A percentile compares a stretch with the other conserved stretches of the same genome.
Evolutionary conservation across 176 grass and related monocot genomes (phyloP).

Genomic region (Hordeum marinum): DNA sequence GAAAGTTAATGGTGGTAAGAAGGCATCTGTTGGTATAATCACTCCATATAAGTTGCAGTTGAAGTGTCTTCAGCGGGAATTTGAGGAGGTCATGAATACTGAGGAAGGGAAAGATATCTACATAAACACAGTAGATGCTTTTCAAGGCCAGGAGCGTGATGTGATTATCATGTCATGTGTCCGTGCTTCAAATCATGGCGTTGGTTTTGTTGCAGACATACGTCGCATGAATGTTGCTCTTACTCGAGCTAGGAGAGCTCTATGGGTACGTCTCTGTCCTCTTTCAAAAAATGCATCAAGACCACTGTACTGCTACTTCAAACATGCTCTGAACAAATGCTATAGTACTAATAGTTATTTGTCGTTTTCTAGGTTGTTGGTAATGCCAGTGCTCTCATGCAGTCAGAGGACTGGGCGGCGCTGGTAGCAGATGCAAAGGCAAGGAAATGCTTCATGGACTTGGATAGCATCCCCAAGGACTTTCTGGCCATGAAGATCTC

Average conservation of each 20-base stretch:
- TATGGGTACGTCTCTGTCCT: conserved; percentile 58
- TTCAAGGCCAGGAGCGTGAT: conserved; percentile 98
- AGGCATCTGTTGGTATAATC: conserved; percentile 96
- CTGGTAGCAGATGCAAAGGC: conserved; percentile 83
- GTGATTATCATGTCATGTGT: conserved; percentile 99
- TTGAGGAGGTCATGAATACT: conserved; percentile 68
- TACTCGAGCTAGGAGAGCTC: conserved; percentile 86
- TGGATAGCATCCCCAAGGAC: conserved; percentile 89
- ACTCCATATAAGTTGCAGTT: conserved; percentile 98
- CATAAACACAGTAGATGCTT: conserved; percentile 99
- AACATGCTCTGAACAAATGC: background rate
- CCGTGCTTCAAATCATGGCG: conserved; percentile 89
- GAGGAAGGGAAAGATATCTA: conserved; percentile 99
- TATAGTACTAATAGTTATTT: conserved; percentile 16
- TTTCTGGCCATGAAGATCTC: conserved; percentile 53
- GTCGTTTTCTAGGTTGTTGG: conserved; percentile 71
- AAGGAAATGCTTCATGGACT: conserved; percentile 85
- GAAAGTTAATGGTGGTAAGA: conserved; percentile 81
- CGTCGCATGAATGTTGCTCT: conserved; percentile 99
- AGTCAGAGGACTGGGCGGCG: conserved; percentile 92
- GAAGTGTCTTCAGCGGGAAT: conserved; percentile 96
- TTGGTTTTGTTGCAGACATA: conserved; percentile 99
- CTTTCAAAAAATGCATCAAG: background rate
- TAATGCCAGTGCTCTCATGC: conserved; percentile 94
- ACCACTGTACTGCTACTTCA: background rate